These are phyloP conservation scores for Tympanopsis confertula DNA, from an alignment of 2,329 filamentous ascomycete species.

Conservation along the genomic window DNA sequence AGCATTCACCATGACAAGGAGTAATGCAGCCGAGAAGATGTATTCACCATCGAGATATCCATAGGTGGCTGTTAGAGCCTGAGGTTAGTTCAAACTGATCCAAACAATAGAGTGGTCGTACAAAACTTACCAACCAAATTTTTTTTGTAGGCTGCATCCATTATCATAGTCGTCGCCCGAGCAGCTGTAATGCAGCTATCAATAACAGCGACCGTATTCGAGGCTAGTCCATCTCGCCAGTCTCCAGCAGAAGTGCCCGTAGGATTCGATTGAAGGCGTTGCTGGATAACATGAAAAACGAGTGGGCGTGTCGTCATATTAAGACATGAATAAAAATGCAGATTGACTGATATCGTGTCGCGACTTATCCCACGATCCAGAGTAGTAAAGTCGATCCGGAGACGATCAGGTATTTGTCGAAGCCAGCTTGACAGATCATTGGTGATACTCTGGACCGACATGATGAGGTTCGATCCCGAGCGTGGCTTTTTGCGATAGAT, in stretches of 20 bases:
- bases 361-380: slow-evolving; percentile 28
- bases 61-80: slow-evolving; percentile 30
- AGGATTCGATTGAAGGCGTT: slow-evolving; percentile 24
- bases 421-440: slow-evolving; percentile 36
- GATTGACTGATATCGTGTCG: slow-evolving; percentile 36
- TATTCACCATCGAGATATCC: slow-evolving; percentile 47
- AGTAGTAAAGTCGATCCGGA: slow-evolving; percentile 33
- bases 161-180: slow-evolving; percentile 32
- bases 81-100: neutral
- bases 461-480: slow-evolving; percentile 32
- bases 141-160: slow-evolving; percentile 32
- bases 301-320: slow-evolving; percentile 43
- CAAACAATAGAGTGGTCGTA: neutral
- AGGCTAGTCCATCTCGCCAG: slow-evolving; percentile 33
- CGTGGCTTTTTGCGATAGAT: slow-evolving; percentile 35
- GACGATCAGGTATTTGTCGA: slow-evolving; percentile 28
- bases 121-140: slow-evolving; percentile 31
- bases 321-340: slow-evolving; percentile 45
- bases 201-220: slow-evolving; percentile 35
- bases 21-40: slow-evolving; percentile 37
- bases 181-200: slow-evolving; percentile 39
- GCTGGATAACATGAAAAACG: slow-evolving; percentile 39
- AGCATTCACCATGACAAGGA: slow-evolving; percentile 41
- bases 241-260: slow-evolving; percentile 10
- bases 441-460: slow-evolving; percentile 37